A percentile compares a stretch with the other conserved stretches of the same genome.
Evolutionary conservation across 2,329 filamentous ascomycete genomes (phyloP).

Genomic region (Exophiala xenobiotica): DNA sequence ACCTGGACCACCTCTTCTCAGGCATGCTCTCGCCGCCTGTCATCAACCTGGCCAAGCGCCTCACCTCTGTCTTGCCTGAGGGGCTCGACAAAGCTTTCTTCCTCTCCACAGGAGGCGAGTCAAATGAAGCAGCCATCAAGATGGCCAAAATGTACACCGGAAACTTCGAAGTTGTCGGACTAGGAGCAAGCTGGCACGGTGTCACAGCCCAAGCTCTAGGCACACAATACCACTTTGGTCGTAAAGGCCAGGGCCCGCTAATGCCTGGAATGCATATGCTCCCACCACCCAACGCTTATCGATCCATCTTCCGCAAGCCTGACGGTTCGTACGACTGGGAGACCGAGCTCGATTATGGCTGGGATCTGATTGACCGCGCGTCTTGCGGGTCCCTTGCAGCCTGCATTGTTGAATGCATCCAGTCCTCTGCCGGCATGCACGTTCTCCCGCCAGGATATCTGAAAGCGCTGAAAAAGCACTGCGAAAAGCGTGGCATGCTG

Average conservation of each 20-base stretch:
- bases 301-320: constrained; percentile 58
- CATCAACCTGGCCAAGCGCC: constrained; percentile 52
- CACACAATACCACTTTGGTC: constrained; percentile 56
- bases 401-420: constrained; percentile 62
- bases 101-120: constrained; percentile 58
- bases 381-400: constrained; percentile 63
- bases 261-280: constrained; percentile 60
- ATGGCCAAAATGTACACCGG: constrained; percentile 64
- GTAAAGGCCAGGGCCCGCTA: constrained; percentile 47
- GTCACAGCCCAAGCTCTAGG: constrained; percentile 55
- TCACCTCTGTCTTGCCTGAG: constrained; percentile 50
- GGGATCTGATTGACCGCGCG: constrained; percentile 59
- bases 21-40: constrained; percentile 61
- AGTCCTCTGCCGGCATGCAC: constrained; percentile 60
- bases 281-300: constrained; percentile 61
- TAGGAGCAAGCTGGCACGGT: constrained; percentile 62
- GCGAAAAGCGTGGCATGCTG: constrained; percentile 56
- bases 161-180: constrained; percentile 63
- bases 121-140: constrained; percentile 63
- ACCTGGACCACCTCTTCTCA: constrained; percentile 60
- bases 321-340: constrained; percentile 67
- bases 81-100: constrained; percentile 58
- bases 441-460: constrained; percentile 61
- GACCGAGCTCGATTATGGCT: constrained; percentile 63
- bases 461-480: constrained; percentile 54